Base-by-base conservation (phyloP, 768 basidiomycete species). In the Tubosaeta brunneosetosa region DNA sequence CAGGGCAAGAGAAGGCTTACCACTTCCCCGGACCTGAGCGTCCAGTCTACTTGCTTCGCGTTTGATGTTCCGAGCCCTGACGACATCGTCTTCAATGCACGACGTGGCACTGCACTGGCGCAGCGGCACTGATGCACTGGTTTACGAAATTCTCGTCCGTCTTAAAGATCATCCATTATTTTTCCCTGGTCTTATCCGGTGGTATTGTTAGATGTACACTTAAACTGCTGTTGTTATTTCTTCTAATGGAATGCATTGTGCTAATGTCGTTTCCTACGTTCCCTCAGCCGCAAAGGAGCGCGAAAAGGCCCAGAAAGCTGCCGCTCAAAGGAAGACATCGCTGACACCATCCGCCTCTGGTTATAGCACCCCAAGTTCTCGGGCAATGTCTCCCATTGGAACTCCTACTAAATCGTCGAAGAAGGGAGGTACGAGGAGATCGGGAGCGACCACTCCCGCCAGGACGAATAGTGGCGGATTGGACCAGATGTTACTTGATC, bases 21-120 rank as follows among this genome's bases (percentile, higher is more conserved):
- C 19, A 54, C 50, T 25, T 70, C 75, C n/a, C 73, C 77, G 16
- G 69, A 69, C 48, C 55, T 73, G 37, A 61, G 63, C 8, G 61
- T 70, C 13, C 61, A 72, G 16, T 64, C 66, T 37, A 69, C 73
- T 3, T 59, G 59, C 49, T 91, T 90, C 65, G 72, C 82, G 10
- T 92, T 94, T 63, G 83, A 93, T 56, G 79, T 77, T 22, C 91
- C 90, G 33, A 97, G 94, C 68, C 95, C 95, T 19, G 95, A 98
- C 60, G 95, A 97, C 62, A 71, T 90, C 56, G 84, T 97, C 9
- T 74, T 88, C 61, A 82, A 82, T 59, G 90, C 92, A 49, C 82
- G 92, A 45, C 83, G 80, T 49, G 88, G 88, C 43, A 88, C 92
- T 4, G 71, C 83, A 29, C 70, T 87, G 44, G 76, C 69, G 11